phyloP scores from a whole-genome alignment of 1,139 yeast genomes.

The Scheffersomyces insectosa region DNA sequence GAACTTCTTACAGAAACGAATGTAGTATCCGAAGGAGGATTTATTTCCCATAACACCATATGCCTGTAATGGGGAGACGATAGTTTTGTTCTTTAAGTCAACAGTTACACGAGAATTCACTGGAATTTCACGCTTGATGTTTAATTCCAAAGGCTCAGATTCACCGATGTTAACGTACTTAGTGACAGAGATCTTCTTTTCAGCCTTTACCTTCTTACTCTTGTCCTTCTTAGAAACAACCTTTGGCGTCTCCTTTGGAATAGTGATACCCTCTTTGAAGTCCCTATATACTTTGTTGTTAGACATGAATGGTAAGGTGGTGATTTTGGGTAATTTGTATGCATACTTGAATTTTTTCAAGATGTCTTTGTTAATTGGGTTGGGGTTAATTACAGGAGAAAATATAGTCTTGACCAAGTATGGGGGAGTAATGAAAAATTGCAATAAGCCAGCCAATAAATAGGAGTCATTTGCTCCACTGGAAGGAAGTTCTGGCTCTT shows the following conservation, averaged over 20 bases:
- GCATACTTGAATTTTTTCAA: conserved; percentile 61
- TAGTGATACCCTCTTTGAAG: conserved; percentile 70
- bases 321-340: conserved; percentile 64
- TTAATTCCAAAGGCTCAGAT: conserved; percentile 55
- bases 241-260: conserved; percentile 52
- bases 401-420: conserved; percentile 70
- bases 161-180: conserved; percentile 77
- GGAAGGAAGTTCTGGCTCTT: conserved; percentile 12
- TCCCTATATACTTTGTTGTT: conserved; percentile 38
- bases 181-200: conserved; percentile 58
- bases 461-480: conserved; percentile 38
- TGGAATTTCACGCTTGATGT: conserved; percentile 61
- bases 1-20: conserved; percentile 63
- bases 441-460: conserved; percentile 69
- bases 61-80: conserved; percentile 74
- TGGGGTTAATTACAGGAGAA: conserved; percentile 14
- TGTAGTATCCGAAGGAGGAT: conserved; percentile 72
- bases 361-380: conserved; percentile 30
- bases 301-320: conserved; percentile 74
- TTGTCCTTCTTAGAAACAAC: conserved; percentile 33
- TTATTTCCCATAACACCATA: conserved; percentile 63
- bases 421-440: conserved; percentile 85
- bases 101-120: conserved; percentile 81
- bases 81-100: conserved; percentile 57
- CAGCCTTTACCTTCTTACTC: conserved; percentile 41